Conservation (phyloP, 2,329 filamentous ascomycete genomes). For the Verticillium zaregamsianum region DNA sequence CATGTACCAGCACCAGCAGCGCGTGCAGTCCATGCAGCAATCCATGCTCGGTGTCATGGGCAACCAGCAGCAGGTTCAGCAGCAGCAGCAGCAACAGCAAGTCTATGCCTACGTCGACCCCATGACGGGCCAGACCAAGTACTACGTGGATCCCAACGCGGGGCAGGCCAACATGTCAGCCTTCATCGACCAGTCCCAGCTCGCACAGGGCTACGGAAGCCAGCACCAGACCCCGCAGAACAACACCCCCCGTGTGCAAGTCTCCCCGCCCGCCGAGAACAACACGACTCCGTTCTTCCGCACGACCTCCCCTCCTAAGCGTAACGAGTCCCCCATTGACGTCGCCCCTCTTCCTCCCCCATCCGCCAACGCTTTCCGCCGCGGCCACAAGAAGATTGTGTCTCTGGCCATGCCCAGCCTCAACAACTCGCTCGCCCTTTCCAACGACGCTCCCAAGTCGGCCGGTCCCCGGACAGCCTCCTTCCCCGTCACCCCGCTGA, state of each 20-base stretch:
- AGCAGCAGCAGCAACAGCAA: conserved; percentile 57
- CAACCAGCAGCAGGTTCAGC: conserved; percentile 34
- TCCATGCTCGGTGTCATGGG: conserved; percentile 15
- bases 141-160: conserved; percentile 67
- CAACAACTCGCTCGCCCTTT: conserved; percentile 36
- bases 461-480: conserved; percentile 72
- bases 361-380: conserved; percentile 87
- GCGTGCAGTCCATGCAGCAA: conserved; percentile 44
- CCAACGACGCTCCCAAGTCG: conserved; percentile 47
- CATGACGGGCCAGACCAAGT: conserved; percentile 76
- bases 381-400: conserved; percentile 85
- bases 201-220: conserved; percentile 21
- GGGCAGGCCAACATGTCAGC: conserved; percentile 35
- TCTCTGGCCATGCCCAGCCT: conserved; percentile 64
- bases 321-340: conserved; percentile 65
- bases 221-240: conserved; percentile 51
- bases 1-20: conserved; percentile 39
- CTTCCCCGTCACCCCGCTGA: conserved; percentile 76
- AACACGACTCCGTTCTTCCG: conserved; percentile 45
- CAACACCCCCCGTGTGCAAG: conserved; percentile 55
- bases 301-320: conserved; percentile 63
- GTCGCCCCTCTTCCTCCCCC: conserved; percentile 73
- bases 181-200: conserved; percentile 35
- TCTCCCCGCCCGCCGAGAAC: conserved; percentile 72
- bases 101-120: conserved; percentile 83